phyloP scores from a whole-genome alignment of 305 asterid species.

The Vinca major region DNA sequence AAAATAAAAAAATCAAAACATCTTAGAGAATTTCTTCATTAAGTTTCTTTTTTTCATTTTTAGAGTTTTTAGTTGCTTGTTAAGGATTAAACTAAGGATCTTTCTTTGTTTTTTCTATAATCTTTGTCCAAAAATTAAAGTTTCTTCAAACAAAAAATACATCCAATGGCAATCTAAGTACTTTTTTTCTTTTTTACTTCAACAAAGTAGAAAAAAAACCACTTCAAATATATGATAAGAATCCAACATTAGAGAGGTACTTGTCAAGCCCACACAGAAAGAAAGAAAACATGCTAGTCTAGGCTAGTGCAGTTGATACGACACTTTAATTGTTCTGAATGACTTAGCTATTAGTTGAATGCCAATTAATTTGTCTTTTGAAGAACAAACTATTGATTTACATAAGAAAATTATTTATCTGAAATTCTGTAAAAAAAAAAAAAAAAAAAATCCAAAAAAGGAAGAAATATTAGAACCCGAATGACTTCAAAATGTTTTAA shows the following conservation, averaged over 20 bases:
- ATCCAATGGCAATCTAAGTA: neutral
- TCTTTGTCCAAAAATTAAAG: neutral
- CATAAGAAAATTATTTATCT: too few species aligned
- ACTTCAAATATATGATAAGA: neutral
- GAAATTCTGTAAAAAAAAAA: too few species aligned
- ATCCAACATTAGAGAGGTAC: neutral
- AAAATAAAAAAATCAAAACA: neutral
- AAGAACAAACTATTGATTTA: too few species aligned
- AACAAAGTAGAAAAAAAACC: neutral
- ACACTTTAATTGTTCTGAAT: too few species aligned
- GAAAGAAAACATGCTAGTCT: constrained; percentile 20
- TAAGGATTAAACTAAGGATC: constrained; percentile 5
- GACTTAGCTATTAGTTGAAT: too few species aligned
- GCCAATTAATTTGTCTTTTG: too few species aligned
- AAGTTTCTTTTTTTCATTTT: too few species aligned
- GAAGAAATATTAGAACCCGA: too few species aligned
- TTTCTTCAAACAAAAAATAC: neutral
- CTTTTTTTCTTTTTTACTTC: constrained; percentile 10
- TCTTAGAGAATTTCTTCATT: neutral
- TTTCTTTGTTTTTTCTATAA: neutral
- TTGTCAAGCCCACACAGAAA: neutral
- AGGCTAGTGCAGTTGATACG: constrained; percentile 50
- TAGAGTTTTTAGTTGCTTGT: neutral
- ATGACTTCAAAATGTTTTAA: too few species aligned
- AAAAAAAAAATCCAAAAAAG: too few species aligned